phyloP scores from a whole-genome alignment of 495 filamentous ascomycete genomes.

The Margaritispora aquatica region DNA sequence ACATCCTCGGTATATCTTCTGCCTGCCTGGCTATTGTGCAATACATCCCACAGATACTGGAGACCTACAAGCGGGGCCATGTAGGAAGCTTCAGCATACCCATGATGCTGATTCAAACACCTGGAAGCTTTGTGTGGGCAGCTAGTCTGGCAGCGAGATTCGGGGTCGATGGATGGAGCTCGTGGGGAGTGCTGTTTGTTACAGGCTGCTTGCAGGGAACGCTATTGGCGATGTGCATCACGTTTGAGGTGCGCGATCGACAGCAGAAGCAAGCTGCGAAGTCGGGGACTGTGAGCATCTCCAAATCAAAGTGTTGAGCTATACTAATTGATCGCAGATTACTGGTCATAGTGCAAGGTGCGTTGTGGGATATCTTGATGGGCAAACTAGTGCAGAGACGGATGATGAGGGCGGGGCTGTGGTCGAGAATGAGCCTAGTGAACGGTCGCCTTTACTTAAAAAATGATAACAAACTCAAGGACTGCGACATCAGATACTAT shows the following conservation, averaged over 20 bases:
- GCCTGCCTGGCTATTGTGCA: slow-evolving; percentile 79
- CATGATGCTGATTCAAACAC: slow-evolving; percentile 98
- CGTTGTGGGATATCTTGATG: slow-evolving; percentile 15
- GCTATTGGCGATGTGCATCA: slow-evolving; percentile 73
- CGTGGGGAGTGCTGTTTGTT: slow-evolving; percentile 83
- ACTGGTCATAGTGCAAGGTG: slow-evolving; percentile 4
- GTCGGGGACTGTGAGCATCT: slow-evolving; percentile 9
- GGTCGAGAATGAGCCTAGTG: slow-evolving; percentile 14
- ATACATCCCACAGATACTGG: slow-evolving; percentile 92
- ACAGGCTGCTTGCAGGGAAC: slow-evolving; percentile 81
- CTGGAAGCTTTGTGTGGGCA: slow-evolving; percentile 84
- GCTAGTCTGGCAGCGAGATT: slow-evolving; percentile 75
- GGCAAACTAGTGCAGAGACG: slow-evolving; percentile 1
- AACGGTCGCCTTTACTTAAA: slow-evolving; percentile 14
- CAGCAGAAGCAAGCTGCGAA: slow-evolving; percentile 8
- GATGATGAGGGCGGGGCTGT: slow-evolving; percentile 22
- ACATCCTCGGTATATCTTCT: slow-evolving; percentile 71
- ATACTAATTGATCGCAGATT: slow-evolving; percentile 8
- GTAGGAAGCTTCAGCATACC: slow-evolving; percentile 88
- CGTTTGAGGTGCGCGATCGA: slow-evolving; percentile 54
- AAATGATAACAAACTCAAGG: slow-evolving; percentile 3
- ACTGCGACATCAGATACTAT: neutral
- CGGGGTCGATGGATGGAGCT: slow-evolving; percentile 84
- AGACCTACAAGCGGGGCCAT: slow-evolving; percentile 74
- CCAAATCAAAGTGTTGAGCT: neutral